Conservation (phyloP, 371 early-diverging fungal genomes). For the Catenaria anguillulae region DNA sequence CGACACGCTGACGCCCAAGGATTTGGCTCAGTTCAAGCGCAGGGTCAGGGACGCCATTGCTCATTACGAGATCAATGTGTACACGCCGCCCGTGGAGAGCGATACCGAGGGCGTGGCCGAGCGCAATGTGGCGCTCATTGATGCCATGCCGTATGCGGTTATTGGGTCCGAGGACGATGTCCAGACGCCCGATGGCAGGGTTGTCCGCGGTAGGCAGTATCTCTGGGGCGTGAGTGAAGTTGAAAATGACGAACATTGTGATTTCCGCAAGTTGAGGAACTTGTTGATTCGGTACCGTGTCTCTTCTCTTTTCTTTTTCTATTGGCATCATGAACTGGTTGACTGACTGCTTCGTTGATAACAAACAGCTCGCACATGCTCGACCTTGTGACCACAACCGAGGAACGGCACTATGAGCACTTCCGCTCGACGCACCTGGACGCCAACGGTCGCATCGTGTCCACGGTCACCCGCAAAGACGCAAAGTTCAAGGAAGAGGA, state of each 20-base stretch:
- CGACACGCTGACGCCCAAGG: conserved; percentile 72
- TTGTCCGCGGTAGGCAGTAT: conserved; percentile 79
- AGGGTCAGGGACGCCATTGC: conserved; percentile 60
- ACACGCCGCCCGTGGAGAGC: conserved; percentile 59
- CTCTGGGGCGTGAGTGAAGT: conserved; percentile 90
- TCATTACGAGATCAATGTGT: conserved; percentile 63
- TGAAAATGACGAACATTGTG: conserved; percentile 78
- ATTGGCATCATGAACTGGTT: neutral
- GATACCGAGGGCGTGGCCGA: conserved; percentile 68
- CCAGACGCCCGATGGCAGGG: conserved; percentile 50
- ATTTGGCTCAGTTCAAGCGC: conserved; percentile 67
- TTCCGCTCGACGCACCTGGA: conserved; percentile 73
- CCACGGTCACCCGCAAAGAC: conserved; percentile 27
- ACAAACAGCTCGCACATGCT: conserved; percentile 65
- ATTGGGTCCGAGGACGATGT: conserved; percentile 86
- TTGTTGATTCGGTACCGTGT: conserved; percentile 59
- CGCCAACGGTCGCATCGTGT: conserved; percentile 24
- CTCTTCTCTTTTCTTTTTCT: neutral
- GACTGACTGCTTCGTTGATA: too few species aligned
- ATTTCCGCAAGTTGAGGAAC: conserved; percentile 85
- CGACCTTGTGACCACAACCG: conserved; percentile 76
- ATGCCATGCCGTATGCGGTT: conserved; percentile 87
- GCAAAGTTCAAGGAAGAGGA: conserved; percentile 87
- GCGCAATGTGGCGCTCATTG: conserved; percentile 59
- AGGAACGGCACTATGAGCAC: conserved; percentile 83